phyloP scores from a whole-genome alignment of 1,284 basidiomycete species.

The Cutaneotrichosporon cavernicola region DNA sequence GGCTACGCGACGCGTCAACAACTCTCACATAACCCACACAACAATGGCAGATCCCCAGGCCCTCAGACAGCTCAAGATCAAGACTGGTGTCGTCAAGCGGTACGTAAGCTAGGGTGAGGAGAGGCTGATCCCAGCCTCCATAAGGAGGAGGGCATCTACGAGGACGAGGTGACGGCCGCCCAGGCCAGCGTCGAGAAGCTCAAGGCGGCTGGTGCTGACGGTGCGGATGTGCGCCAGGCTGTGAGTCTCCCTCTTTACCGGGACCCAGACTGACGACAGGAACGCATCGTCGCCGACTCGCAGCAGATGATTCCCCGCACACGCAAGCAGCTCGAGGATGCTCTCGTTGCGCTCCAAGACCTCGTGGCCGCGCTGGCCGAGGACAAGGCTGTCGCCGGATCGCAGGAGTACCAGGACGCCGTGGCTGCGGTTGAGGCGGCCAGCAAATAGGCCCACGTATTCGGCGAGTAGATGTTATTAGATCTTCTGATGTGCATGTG shows the following conservation, averaged over 20 bases:
- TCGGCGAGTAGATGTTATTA: neutral
- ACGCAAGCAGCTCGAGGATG: conserved; percentile 61
- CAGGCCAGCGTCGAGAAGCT: conserved; percentile 65
- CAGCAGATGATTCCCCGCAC: conserved; percentile 76
- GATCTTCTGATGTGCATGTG: conserved; percentile 3
- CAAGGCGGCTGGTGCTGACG: conserved; percentile 64
- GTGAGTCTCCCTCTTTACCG: conserved; percentile 56
- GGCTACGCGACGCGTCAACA: neutral
- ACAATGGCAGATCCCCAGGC: conserved; percentile 44
- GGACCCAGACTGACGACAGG: conserved; percentile 55
- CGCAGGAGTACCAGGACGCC: conserved; percentile 35
- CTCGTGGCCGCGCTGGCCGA: conserved; percentile 57
- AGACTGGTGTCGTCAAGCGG: conserved; percentile 70
- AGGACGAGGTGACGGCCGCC: conserved; percentile 65
- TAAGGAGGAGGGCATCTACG: conserved; percentile 71
- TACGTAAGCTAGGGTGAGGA: conserved; percentile 44
- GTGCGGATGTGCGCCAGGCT: conserved; percentile 76
- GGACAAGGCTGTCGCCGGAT: conserved; percentile 28
- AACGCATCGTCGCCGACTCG: conserved; percentile 71
- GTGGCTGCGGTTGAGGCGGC: conserved; percentile 30
- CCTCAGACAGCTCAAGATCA: conserved; percentile 70
- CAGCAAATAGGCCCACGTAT: conserved; percentile 12
- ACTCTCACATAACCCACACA: neutral
- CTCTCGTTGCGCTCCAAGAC: conserved; percentile 64
- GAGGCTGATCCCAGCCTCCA: conserved; percentile 57